Percentiles rank a stretch among this genome's conserved stretches.
Evolutionary conservation across 345 rosid species (phyloP).

Genomic region (Aquilaria malaccensis): DNA sequence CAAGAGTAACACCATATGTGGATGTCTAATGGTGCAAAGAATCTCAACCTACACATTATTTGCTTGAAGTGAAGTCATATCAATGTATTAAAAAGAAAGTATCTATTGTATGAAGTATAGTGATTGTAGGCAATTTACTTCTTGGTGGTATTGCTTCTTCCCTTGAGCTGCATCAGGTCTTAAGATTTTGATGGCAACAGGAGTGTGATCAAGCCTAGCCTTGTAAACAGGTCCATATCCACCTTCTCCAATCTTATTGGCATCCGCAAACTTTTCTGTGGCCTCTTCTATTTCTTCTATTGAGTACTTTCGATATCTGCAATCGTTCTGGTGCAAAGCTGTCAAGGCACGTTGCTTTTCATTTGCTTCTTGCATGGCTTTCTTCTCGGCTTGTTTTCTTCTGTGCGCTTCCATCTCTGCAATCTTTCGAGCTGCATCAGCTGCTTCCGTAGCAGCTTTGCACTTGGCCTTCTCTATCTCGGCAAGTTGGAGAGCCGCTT

Average conservation of each 20-base stretch:
- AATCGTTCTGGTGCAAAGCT: conserved; percentile 54
- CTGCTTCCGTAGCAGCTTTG: conserved; percentile 77
- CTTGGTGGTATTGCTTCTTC: conserved; percentile 80
- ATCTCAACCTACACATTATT: conserved; percentile 57
- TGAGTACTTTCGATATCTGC: conserved; percentile 61
- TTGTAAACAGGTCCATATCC: conserved; percentile 92
- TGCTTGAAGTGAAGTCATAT: conserved; percentile 1
- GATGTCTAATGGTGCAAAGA: conserved; percentile 78
- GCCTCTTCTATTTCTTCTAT: conserved; percentile 81
- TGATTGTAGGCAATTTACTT: conserved; percentile 32
- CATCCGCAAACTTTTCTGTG: conserved; percentile 38
- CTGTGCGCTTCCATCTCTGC: conserved; percentile 64
- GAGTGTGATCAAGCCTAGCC: conserved; percentile 83
- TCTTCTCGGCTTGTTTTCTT: conserved; percentile 62
- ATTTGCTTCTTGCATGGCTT: conserved; percentile 56
- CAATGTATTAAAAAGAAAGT: not conserved
- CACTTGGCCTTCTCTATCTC: conserved; percentile 89
- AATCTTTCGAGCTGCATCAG: conserved; percentile 63
- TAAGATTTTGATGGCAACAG: conserved; percentile 83
- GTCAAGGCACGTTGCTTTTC: conserved; percentile 69
- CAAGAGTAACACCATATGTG: conserved; percentile 88
- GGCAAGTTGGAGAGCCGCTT: conserved; percentile 67
- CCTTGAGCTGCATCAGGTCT: conserved; percentile 95
- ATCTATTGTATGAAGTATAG: conserved; percentile 1
- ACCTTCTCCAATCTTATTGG: conserved; percentile 77